phyloP scores from a whole-genome alignment of 1,139 yeast species.

The Pichia terricola region DNA sequence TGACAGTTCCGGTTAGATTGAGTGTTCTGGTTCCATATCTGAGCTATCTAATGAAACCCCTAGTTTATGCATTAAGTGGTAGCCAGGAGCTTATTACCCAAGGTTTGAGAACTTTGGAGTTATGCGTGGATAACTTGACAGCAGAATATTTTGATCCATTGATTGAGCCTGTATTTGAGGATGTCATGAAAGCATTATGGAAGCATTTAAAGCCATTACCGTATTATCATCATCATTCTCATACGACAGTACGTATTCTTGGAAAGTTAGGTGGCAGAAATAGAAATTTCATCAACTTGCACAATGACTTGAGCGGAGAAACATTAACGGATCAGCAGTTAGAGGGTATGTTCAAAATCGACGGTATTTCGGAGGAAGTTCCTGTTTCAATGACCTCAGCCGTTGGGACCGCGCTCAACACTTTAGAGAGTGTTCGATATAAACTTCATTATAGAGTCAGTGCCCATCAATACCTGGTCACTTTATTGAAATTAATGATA shows the following conservation, averaged over 20 bases:
- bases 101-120: constrained; percentile 85
- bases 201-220: constrained; percentile 87
- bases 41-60: constrained; percentile 78
- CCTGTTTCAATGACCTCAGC: constrained; percentile 81
- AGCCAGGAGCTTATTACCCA: constrained; percentile 87
- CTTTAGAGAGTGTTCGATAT: constrained; percentile 58
- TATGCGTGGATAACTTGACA: constrained; percentile 94
- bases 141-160: constrained; percentile 97
- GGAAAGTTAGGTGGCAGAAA: constrained; percentile 97
- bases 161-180: constrained; percentile 89
- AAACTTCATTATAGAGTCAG: constrained; percentile 62
- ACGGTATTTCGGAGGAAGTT: constrained; percentile 54
- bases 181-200: constrained; percentile 90
- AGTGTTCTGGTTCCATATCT: constrained; percentile 91
- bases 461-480: constrained; percentile 65
- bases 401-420: constrained; percentile 58
- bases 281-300: constrained; percentile 72
- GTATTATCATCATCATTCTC: constrained; percentile 87
- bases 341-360: constrained; percentile 56
- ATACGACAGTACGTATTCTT: constrained; percentile 82
- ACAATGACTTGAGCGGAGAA: constrained; percentile 49
- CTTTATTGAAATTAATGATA: constrained; percentile 60
- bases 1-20: constrained; percentile 90
- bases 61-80: constrained; percentile 85
- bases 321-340: constrained; percentile 59